A percentile compares a stretch with the other conserved stretches of the same genome.
Conservation (phyloP, 2,329 filamentous ascomycete genomes). For the Talaromyces verruculosus region DNA sequence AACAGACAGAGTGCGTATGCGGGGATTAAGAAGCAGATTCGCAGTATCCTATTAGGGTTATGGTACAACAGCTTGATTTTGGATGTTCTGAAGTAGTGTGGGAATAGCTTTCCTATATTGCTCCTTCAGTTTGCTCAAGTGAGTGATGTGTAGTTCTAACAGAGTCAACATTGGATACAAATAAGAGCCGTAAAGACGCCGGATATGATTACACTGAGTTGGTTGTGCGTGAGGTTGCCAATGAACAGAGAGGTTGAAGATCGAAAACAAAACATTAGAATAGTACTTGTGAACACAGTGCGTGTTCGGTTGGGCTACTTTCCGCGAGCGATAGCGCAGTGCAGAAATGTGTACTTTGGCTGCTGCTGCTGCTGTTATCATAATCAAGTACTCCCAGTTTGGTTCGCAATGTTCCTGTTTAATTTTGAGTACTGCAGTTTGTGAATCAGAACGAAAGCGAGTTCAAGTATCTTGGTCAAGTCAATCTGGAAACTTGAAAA, state of each 20-base stretch:
- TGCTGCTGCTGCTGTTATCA: not conserved
- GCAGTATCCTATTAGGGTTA: not conserved
- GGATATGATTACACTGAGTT: not conserved
- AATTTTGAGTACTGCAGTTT: not conserved
- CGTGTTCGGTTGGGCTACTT: not conserved
- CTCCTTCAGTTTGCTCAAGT: not conserved
- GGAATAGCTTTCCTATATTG: not conserved
- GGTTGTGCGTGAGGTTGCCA: not conserved
- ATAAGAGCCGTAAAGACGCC: not conserved
- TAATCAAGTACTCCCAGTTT: not conserved
- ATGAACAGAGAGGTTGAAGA: not conserved
- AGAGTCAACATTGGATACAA: not conserved
- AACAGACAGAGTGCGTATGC: not conserved
- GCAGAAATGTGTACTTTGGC: not conserved
- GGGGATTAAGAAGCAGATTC: not conserved
- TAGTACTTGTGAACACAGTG: not conserved
- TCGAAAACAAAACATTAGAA: not conserved
- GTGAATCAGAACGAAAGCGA: not conserved
- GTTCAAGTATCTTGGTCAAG: not conserved
- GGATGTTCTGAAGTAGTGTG: not conserved
- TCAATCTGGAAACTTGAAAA: not conserved
- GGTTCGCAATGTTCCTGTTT: not conserved
- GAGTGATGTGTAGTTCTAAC: not conserved
- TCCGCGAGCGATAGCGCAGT: not conserved
- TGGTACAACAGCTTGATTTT: not conserved